Base-by-base conservation (phyloP, 768 basidiomycete species). In the Leccinum barrowsii region DNA sequence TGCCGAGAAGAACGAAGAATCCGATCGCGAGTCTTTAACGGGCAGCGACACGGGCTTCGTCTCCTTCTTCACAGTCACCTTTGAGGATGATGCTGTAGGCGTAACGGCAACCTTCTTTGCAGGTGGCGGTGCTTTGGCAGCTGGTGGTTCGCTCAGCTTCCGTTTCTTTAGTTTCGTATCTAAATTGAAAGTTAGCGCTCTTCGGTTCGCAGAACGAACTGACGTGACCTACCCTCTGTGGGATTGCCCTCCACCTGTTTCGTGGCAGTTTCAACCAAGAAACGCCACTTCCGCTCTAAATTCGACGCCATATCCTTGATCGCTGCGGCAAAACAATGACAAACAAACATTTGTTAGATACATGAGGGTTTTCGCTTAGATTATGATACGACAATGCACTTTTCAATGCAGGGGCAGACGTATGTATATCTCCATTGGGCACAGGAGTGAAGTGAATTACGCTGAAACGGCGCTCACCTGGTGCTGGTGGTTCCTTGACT, bases 301-400 rank as follows among this genome's bases (percentile, higher is more conserved):
- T 90, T 92, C 71, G 83, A 84, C 67, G 91, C 91, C 89, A 93
- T 90, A 78, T 93, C 91, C 86, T 92, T 90, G 87, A 91, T 83
- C 77, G 91, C 91, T 93, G 80, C 73, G 63, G 63, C 63, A 62
- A 67, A 65, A 70, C 73, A 75, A 74, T 67, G 72, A 67, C 71
- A 77, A 75, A 74, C 73, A 70, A 75, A 72, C 66, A 57, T 68
- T 74, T 69, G 87, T 90, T 85, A 90, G 87, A 89, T 86, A 87
- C 80, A 85, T 76, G 67, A 65, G 48, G 61, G 63, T 67, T 61
- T 69, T 63, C 63, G 56, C 63, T 73, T 71, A 71, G 70, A 62
- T 63, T 66, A 68, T 68, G 67, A 67, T 68, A 73, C 69, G 65
- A 67, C 54, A 73, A 62, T 61, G 63, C 67, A 65, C 61, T 67